phyloP scores from a whole-genome alignment of 768 basidiomycete species.

The Boletus sp. region DNA sequence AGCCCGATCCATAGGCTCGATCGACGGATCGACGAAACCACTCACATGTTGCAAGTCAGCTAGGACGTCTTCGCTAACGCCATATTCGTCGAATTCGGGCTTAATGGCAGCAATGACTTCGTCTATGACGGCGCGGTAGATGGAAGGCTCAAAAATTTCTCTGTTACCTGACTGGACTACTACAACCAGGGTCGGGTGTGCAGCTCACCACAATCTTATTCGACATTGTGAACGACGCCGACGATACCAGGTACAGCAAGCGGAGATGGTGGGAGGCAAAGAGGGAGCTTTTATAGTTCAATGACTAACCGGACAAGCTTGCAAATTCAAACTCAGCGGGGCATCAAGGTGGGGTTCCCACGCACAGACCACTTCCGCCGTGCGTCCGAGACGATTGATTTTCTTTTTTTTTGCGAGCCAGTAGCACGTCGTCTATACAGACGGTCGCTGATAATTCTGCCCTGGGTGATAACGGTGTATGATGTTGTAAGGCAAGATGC shows the following conservation, averaged over 20 bases:
- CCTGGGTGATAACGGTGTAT: not conserved
- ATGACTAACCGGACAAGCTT: constrained; percentile 36
- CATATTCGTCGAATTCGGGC: constrained; percentile 95
- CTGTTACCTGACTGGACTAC: constrained; percentile 54
- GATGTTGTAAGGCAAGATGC: not conserved
- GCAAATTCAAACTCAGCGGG: constrained; percentile 43
- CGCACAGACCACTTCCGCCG: constrained; percentile 39
- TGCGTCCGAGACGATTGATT: not conserved
- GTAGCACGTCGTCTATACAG: not conserved
- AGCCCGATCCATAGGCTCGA: not conserved
- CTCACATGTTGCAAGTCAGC: constrained; percentile 86
- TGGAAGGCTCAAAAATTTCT: constrained; percentile 70
- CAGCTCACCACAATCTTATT: constrained; percentile 99
- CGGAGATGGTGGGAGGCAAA: constrained; percentile 32
- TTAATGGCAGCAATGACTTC: constrained; percentile 88
- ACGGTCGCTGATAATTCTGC: not conserved
- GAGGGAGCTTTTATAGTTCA: constrained; percentile 39
- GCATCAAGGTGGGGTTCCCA: constrained; percentile 34
- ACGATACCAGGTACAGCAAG: constrained; percentile 28
- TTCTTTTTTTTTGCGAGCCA: not conserved
- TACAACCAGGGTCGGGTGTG: constrained; percentile 57
- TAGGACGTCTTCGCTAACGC: constrained; percentile 87
- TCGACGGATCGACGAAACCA: constrained; percentile 23
- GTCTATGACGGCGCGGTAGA: constrained; percentile 95
- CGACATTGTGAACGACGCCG: constrained; percentile 60